Conservation (phyloP, 805 yeast species). For the Martiniozyma abietophila region DNA sequence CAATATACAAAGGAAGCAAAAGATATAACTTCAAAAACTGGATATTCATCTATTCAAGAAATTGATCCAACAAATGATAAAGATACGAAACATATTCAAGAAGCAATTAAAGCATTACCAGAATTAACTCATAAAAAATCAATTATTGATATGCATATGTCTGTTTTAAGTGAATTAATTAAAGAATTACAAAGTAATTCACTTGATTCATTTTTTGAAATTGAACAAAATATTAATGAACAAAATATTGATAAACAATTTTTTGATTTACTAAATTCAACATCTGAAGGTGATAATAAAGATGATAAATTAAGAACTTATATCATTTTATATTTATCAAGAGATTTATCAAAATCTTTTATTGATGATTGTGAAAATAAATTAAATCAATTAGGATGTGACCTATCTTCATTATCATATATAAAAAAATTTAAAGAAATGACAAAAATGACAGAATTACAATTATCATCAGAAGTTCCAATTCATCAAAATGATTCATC, state of each 20-base stretch:
- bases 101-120: constrained; percentile 87
- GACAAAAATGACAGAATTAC: constrained; percentile 39
- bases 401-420: constrained; percentile 58
- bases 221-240: constrained; percentile 75
- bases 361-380: constrained; percentile 52
- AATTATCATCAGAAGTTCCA: constrained; percentile 23
- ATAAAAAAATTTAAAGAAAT: constrained; percentile 76
- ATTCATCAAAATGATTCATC: constrained; percentile 23
- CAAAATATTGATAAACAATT: constrained; percentile 50
- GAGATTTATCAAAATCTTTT: constrained; percentile 39
- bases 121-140: constrained; percentile 82
- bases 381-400: constrained; percentile 46
- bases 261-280: constrained; percentile 42
- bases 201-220: constrained; percentile 85
- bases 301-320: constrained; percentile 83
- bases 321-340: constrained; percentile 60
- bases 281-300: constrained; percentile 44
- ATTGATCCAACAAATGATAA: constrained; percentile 49
- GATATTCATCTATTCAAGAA: constrained; percentile 65
- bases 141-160: constrained; percentile 94
- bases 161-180: constrained; percentile 75
- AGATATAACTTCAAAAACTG: constrained; percentile 70
- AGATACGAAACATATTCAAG: constrained; percentile 64
- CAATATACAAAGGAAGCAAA: constrained; percentile 81
- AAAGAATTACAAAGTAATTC: constrained; percentile 79